These are phyloP conservation scores for Nemania abortiva DNA, from an alignment of 2,329 filamentous ascomycete species.

Conservation along the genomic window DNA sequence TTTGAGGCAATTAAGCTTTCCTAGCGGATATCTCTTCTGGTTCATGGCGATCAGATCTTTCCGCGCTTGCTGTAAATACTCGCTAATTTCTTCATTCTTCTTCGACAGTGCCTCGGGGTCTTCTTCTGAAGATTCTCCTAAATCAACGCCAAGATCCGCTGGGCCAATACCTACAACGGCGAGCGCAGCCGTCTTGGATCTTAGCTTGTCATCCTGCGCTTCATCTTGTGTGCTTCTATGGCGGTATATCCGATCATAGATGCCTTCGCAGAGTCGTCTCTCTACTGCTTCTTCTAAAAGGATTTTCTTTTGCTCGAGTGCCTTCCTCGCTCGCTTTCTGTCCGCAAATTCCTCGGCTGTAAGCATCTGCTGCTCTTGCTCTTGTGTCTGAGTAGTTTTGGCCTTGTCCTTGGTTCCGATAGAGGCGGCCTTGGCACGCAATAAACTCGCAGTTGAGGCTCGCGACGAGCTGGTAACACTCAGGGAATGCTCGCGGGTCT, in stretches of 20 bases:
- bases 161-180: slow-evolving; percentile 91
- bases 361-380: slow-evolving; percentile 83
- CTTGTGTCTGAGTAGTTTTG: slow-evolving; percentile 57
- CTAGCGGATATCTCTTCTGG: slow-evolving; percentile 86
- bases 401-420: slow-evolving; percentile 65
- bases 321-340: slow-evolving; percentile 80
- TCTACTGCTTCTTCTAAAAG: slow-evolving; percentile 93
- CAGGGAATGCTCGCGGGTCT: slow-evolving; percentile 75
- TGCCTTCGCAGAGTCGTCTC: slow-evolving; percentile 82
- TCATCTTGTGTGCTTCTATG: slow-evolving; percentile 94
- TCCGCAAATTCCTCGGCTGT: slow-evolving; percentile 86
- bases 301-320: slow-evolving; percentile 80
- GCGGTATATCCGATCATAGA: slow-evolving; percentile 90
- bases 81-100: slow-evolving; percentile 75
- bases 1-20: slow-evolving; percentile 90
- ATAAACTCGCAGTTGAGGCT: slow-evolving; percentile 66
- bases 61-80: slow-evolving; percentile 78
- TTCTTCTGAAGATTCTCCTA: slow-evolving; percentile 68
- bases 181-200: slow-evolving; percentile 92
- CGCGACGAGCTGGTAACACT: slow-evolving; percentile 66
- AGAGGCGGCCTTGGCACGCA: slow-evolving; percentile 68
- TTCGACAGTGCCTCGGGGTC: slow-evolving; percentile 69
- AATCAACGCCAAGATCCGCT: slow-evolving; percentile 83
- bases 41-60: slow-evolving; percentile 84
- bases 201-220: slow-evolving; percentile 91